A percentile compares a stretch with the other conserved stretches of the same genome.
Conservation (phyloP, 2,329 filamentous ascomycete genomes). For the Drechslera avenae region DNA sequence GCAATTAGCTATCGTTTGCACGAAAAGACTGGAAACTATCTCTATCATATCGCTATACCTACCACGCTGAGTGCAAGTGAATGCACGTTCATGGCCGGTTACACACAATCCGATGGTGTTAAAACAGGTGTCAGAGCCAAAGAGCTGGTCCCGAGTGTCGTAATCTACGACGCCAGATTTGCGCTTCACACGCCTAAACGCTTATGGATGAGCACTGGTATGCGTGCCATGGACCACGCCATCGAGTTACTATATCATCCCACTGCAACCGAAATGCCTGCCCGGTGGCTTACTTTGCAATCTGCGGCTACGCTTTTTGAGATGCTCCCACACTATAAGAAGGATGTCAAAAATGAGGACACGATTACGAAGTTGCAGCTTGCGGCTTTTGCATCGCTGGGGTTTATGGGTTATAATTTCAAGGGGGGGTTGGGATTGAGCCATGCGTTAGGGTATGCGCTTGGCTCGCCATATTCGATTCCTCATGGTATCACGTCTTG, state of each 20-base stretch:
- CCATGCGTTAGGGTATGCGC: conserved; percentile 57
- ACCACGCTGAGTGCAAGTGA: conserved; percentile 58
- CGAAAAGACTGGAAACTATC: conserved; percentile 40
- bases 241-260: conserved; percentile 61
- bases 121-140: conserved; percentile 56
- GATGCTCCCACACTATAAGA: conserved; percentile 55
- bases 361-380: conserved; percentile 58
- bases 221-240: conserved; percentile 62
- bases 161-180: conserved; percentile 61
- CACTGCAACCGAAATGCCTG: conserved; percentile 57
- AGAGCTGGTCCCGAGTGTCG: conserved; percentile 53
- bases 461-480: conserved; percentile 61
- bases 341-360: conserved; percentile 53
- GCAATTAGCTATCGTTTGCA: conserved; percentile 46
- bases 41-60: conserved; percentile 48
- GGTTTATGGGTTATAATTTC: conserved; percentile 57
- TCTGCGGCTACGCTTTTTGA: conserved; percentile 56
- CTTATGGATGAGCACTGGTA: conserved; percentile 58
- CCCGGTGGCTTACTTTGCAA: conserved; percentile 52
- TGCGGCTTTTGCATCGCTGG: conserved; percentile 58
- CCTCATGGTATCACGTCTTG: conserved; percentile 63
- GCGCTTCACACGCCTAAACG: conserved; percentile 57
- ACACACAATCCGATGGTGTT: conserved; percentile 55
- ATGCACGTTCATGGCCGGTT: conserved; percentile 59
- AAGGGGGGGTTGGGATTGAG: conserved; percentile 58